A percentile compares a stretch with the other conserved stretches of the same genome.
Evolutionary conservation across 768 basidiomycete genomes (phyloP).

Genomic region (Phanerochaete carnosa): DNA sequence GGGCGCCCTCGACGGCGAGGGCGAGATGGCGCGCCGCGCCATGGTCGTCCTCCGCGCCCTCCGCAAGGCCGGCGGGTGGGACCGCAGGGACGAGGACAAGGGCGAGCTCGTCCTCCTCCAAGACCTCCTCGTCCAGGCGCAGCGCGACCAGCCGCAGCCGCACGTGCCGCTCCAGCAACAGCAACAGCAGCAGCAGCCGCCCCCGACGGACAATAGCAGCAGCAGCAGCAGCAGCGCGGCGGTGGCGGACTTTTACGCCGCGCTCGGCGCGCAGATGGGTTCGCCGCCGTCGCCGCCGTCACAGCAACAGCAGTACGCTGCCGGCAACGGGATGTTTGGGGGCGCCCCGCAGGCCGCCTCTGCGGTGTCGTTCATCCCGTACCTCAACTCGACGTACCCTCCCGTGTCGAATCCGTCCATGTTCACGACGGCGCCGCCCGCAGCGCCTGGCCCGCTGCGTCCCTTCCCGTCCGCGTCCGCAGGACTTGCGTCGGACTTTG

Average conservation of each 20-base stretch:
- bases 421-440: neutral
- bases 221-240: neutral
- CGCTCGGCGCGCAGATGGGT: neutral
- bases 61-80: constrained; percentile 26
- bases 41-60: constrained; percentile 35
- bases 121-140: constrained; percentile 8
- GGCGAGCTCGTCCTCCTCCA: constrained; percentile 11
- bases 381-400: neutral
- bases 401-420: neutral
- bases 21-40: constrained; percentile 37
- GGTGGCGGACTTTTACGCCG: neutral
- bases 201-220: neutral
- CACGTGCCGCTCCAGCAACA: neutral
- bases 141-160: neutral
- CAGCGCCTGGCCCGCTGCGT: neutral
- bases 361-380: neutral
- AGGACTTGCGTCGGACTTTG: neutral
- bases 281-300: too few species aligned
- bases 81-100: constrained; percentile 10
- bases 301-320: neutral
- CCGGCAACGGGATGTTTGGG: neutral
- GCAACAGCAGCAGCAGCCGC: neutral
- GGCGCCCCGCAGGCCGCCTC: neutral
- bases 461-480: neutral
- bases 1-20: constrained; percentile 31